These are phyloP conservation scores for Cicer arietinum DNA, from an alignment of 306 rosid genomes.

Conservation along the genomic window DNA sequence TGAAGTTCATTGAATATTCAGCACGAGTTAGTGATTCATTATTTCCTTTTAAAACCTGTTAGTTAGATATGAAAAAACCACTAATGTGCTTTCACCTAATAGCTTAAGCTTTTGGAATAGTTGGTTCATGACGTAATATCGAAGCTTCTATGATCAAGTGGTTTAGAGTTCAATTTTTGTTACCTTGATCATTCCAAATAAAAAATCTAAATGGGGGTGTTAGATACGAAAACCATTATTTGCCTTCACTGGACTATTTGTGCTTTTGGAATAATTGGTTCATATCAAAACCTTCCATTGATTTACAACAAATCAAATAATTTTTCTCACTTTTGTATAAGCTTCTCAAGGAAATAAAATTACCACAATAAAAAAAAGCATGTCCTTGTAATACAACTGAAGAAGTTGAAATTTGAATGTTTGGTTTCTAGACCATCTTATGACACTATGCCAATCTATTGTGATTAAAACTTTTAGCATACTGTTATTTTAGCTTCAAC, in stretches of 20 bases:
- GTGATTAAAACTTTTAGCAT: not conserved
- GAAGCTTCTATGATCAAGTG: constrained; percentile 7
- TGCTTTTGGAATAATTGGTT: not conserved
- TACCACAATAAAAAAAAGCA: constrained; percentile 7
- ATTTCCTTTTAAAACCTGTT: constrained; percentile 16
- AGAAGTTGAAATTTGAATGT: constrained; percentile 15
- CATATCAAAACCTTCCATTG: not conserved
- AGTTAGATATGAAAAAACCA: not conserved
- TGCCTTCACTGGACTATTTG: not conserved
- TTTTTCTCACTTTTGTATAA: constrained; percentile 10
- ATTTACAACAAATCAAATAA: constrained; percentile 29
- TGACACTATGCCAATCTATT: constrained; percentile 8
- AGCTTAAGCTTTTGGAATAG: constrained; percentile 18
- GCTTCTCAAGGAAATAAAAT: constrained; percentile 12
- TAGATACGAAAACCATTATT: constrained; percentile 13
- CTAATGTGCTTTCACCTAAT: not conserved
- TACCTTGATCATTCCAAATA: constrained; percentile 1
- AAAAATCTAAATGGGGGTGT: not conserved
- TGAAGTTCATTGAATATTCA: constrained; percentile 10
- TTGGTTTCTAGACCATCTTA: constrained; percentile 18
- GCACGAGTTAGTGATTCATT: constrained; percentile 19
- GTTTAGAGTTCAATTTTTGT: not conserved
- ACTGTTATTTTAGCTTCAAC: constrained; percentile 16
- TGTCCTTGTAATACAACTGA: constrained; percentile 14
- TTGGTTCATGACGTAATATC: not conserved